Conservation (phyloP, 106 monocot genomes). For the Platanthera guangdongensis region DNA sequence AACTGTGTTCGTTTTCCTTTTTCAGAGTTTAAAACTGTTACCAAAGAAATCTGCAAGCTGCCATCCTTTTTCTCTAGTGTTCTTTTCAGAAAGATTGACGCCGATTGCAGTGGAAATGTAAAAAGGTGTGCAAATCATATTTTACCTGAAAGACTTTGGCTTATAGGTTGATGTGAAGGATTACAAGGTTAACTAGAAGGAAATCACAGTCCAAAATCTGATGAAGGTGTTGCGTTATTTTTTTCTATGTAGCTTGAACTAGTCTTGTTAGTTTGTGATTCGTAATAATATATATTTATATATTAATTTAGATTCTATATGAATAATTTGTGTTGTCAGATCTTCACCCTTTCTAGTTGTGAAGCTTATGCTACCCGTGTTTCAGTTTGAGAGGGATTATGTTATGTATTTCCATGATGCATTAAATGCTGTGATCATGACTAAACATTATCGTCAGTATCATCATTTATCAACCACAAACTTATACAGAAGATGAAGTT, state of each 20-base stretch:
- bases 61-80: conserved; percentile 78
- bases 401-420: neutral
- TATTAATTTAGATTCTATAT: neutral
- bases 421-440: neutral
- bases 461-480: neutral
- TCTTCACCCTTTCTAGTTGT: neutral
- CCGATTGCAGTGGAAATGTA: conserved; percentile 39
- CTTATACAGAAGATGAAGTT: neutral
- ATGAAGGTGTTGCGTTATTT: neutral
- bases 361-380: neutral
- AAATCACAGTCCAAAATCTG: neutral
- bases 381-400: neutral
- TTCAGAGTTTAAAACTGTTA: conserved; percentile 66
- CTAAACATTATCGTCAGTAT: neutral
- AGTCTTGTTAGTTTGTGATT: neutral
- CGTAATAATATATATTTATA: neutral
- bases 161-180: neutral
- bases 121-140: conserved; percentile 39
- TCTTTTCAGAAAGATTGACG: conserved; percentile 85
- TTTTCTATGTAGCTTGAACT: neutral
- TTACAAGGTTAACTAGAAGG: neutral
- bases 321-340: neutral
- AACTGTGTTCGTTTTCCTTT: neutral
- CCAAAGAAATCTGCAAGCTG: conserved; percentile 94
- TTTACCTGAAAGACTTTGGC: neutral